These are phyloP conservation scores for Termitomyces eurrhizus DNA, from an alignment of 768 basidiomycete species.

Conservation along the genomic window DNA sequence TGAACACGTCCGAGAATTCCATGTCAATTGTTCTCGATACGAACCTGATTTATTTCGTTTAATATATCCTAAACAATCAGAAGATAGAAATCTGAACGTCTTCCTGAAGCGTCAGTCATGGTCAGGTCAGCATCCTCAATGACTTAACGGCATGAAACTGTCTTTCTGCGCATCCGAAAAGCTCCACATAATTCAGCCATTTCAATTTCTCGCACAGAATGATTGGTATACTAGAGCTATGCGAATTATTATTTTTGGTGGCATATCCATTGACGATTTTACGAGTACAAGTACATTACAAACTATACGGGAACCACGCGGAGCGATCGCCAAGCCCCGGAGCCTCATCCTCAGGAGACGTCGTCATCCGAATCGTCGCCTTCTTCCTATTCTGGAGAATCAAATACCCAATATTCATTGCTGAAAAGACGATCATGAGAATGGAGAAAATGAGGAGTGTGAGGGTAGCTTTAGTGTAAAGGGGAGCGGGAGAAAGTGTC, in stretches of 20 bases:
- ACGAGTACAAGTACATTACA: conserved; percentile 23
- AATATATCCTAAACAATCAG: too few relatives aligned
- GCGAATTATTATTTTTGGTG: neutral
- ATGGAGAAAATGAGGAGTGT: conserved; percentile 37
- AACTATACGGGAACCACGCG: conserved; percentile 51
- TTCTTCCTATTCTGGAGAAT: conserved; percentile 43
- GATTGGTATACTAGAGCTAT: neutral
- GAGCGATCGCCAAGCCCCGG: conserved; percentile 44
- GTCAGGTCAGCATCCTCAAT: neutral
- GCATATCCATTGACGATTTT: neutral
- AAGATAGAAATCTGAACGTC: too few relatives aligned
- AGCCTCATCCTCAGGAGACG: conserved; percentile 30
- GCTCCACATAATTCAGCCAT: neutral
- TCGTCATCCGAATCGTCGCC: conserved; percentile 27
- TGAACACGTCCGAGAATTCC: too few relatives aligned
- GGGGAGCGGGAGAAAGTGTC: conserved; percentile 42
- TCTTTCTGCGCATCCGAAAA: too few relatives aligned
- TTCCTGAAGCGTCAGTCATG: too few relatives aligned
- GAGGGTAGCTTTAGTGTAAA: conserved; percentile 46
- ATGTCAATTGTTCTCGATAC: too few relatives aligned
- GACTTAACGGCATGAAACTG: neutral
- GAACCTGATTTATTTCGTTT: too few relatives aligned
- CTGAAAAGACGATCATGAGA: conserved; percentile 32
- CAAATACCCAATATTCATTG: conserved; percentile 37
- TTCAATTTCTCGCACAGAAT: neutral